Evolutionary conservation across 192 early-diverging fungal species (phyloP).

Genomic region (Powellomyces hirtus): DNA sequence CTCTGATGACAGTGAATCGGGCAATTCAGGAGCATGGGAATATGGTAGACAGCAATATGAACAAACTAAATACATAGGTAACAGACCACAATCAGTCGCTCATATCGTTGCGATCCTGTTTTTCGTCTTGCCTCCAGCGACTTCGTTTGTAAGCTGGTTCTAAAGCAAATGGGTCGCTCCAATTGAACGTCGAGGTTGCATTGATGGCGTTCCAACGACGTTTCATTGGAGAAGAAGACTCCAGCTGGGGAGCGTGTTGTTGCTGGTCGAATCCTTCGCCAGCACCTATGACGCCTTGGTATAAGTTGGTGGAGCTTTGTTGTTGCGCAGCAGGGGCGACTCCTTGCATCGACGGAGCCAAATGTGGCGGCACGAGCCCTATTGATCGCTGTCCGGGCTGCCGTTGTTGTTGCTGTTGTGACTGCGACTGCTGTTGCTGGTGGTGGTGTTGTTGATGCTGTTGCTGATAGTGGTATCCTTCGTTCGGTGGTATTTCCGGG

Average conservation of each 20-base stretch:
- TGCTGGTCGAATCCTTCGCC: background rate
- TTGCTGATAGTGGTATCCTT: background rate
- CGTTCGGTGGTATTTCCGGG: too few species aligned
- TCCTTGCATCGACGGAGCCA: slow-evolving; percentile 8
- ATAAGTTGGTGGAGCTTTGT: background rate
- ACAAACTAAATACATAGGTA: too few species aligned
- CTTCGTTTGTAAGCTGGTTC: slow-evolving; percentile 10
- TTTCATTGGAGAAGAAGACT: background rate
- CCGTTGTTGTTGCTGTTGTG: background rate
- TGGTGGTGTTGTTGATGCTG: slow-evolving; percentile 4
- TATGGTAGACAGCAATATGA: too few species aligned
- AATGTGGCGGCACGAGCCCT: background rate
- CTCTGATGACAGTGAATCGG: too few species aligned
- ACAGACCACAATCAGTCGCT: too few species aligned
- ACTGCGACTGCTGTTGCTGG: slow-evolving; percentile 5
- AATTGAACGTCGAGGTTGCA: background rate
- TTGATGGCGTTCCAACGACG: background rate
- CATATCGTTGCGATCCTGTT: slow-evolving; percentile 1
- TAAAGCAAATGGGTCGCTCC: slow-evolving; percentile 7
- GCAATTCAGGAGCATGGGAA: too few species aligned
- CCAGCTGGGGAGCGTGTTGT: background rate
- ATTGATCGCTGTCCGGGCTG: background rate
- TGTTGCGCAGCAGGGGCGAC: background rate
- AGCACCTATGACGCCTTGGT: background rate
- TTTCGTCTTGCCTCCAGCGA: slow-evolving; percentile 1